A percentile compares a stretch with the other conserved stretches of the same genome.
These are phyloP conservation scores for Vaccinium vitisidaea DNA, from an alignment of 148 eudicot species.

Conservation along the genomic window DNA sequence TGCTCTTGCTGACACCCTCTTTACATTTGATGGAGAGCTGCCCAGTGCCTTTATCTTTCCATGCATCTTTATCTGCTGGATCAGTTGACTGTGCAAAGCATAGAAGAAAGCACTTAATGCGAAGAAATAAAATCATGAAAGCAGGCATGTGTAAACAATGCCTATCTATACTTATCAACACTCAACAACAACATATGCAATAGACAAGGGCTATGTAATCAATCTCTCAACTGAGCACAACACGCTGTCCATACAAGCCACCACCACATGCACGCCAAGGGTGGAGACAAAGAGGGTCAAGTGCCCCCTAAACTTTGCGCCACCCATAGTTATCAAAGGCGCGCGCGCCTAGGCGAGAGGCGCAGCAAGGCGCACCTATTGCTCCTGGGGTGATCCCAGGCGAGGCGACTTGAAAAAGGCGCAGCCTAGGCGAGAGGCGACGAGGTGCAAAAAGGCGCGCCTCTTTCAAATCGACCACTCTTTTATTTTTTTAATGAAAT, in stretches of 20 bases:
- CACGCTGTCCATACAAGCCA: background rate
- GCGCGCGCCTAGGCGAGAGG: no score
- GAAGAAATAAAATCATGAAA: background rate
- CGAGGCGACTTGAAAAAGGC: no score
- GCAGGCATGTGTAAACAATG: background rate
- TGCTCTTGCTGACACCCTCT: constrained; percentile 16
- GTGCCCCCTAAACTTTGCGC: background rate
- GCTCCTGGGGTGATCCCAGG: no score
- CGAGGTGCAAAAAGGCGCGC: no score
- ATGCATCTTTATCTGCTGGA: constrained; percentile 72
- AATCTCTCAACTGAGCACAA: background rate
- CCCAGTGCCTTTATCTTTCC: constrained; percentile 19
- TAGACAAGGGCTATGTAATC: background rate
- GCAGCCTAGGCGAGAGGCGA: no score
- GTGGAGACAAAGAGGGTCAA: background rate
- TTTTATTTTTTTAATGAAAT: no score
- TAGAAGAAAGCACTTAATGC: background rate
- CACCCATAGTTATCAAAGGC: no score
- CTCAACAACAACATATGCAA: background rate
- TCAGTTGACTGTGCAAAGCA: constrained; percentile 55
- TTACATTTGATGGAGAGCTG: constrained; percentile 22
- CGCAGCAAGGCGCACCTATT: no score
- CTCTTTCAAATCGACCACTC: no score
- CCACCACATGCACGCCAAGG: background rate
- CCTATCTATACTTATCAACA: background rate